Percentiles rank a stretch among this genome's conserved stretches.
phyloP scores from a whole-genome alignment of 1,284 basidiomycete species.

The Chiua sp. region DNA sequence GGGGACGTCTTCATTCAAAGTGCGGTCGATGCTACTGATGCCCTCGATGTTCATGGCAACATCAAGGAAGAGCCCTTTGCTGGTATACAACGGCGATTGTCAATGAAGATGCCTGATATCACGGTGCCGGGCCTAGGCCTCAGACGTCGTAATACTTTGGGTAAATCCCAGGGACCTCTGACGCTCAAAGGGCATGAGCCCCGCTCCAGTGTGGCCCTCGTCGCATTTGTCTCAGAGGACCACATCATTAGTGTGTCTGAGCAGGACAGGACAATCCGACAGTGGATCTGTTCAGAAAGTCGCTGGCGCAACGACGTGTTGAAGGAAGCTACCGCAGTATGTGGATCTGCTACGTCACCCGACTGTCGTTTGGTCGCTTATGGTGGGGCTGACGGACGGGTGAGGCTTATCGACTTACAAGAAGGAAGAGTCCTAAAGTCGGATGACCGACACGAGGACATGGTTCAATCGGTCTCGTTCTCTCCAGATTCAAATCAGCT shows the following conservation, averaged over 20 bases:
- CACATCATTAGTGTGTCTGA: constrained; percentile 24
- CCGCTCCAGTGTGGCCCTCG: constrained; percentile 8
- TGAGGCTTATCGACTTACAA: constrained; percentile 15
- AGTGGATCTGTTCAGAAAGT: constrained; percentile 9
- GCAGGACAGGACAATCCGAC: constrained; percentile 23
- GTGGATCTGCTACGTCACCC: constrained; percentile 11
- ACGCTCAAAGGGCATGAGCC: constrained; percentile 14
- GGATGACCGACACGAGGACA: constrained; percentile 1
- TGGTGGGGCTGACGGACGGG: constrained; percentile 20
- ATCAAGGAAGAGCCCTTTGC: too few species aligned
- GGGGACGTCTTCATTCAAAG: too few species aligned
- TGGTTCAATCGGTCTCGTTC: constrained; percentile 24
- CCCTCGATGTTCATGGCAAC: too few species aligned
- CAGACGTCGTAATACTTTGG: too few species aligned
- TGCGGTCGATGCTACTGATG: too few species aligned
- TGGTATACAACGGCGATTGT: too few species aligned
- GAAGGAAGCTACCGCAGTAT: neutral
- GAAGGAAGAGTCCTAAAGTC: constrained; percentile 10
- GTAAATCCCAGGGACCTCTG: too few species aligned
- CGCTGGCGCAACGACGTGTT: neutral
- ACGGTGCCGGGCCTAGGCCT: too few species aligned
- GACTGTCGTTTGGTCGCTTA: constrained; percentile 23
- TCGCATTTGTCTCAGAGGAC: constrained; percentile 20
- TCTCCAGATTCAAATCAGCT: constrained; percentile 23
- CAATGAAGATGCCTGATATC: too few species aligned